phyloP scores from a whole-genome alignment of 2,329 filamentous ascomycete genomes.

The Macrophomina phaseolina region DNA sequence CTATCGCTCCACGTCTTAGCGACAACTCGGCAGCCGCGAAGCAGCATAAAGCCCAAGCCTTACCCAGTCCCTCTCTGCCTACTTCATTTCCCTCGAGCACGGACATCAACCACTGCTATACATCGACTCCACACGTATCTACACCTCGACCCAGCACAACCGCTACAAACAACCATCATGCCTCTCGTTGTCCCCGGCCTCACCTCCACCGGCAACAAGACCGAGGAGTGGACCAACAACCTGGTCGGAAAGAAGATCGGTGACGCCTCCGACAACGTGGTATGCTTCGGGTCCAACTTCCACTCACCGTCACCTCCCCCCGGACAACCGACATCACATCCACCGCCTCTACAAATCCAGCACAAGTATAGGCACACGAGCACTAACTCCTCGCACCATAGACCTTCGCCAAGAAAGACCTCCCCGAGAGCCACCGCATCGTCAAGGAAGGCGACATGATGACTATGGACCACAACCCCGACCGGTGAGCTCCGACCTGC shows the following conservation, averaged over 20 bases:
- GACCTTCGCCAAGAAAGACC: slow-evolving; percentile 58
- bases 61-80: not conserved
- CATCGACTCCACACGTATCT: not conserved
- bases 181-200: slow-evolving; percentile 58
- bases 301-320: no score
- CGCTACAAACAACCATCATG: slow-evolving; percentile 40
- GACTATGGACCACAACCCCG: slow-evolving; percentile 56
- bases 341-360: not conserved
- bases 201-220: slow-evolving; percentile 44
- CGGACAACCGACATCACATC: not conserved
- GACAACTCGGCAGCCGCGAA: not conserved
- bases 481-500: slow-evolving; percentile 40
- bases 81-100: not conserved
- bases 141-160: not conserved
- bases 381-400: slow-evolving; percentile 31
- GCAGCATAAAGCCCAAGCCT: not conserved
- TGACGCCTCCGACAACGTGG: slow-evolving; percentile 52
- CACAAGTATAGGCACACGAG: not conserved
- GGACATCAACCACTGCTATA: not conserved
- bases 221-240: slow-evolving; percentile 54
- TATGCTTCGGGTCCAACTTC: slow-evolving; percentile 33
- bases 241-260: slow-evolving; percentile 60
- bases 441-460: slow-evolving; percentile 53
- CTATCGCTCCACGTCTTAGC: not conserved
- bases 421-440: slow-evolving; percentile 55